Evolutionary conservation across 352 stramenopile genomes (phyloP).

Genomic region (Phytophthora fragariae): DNA sequence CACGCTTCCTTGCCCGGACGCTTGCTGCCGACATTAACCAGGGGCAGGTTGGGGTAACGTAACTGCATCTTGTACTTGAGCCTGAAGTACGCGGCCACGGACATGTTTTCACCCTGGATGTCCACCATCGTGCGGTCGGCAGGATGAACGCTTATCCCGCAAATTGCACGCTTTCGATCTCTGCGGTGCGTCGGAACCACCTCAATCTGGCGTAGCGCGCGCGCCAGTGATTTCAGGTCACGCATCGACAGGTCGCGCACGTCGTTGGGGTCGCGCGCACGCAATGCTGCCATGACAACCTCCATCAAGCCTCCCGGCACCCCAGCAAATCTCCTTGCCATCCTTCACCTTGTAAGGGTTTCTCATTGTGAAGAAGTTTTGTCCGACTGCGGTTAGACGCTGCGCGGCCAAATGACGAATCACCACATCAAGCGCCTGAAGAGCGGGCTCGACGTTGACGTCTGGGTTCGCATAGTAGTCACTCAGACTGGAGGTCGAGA

Average conservation of each 20-base stretch:
- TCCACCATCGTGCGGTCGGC: constrained; percentile 49
- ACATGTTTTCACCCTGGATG: constrained; percentile 56
- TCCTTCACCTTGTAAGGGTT: constrained; percentile 61
- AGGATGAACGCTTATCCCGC: constrained; percentile 44
- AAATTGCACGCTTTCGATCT: constrained; percentile 64
- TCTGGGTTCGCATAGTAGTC: constrained; percentile 57
- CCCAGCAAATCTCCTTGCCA: constrained; percentile 72
- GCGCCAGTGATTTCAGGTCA: constrained; percentile 43
- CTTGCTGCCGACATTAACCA: constrained; percentile 72
- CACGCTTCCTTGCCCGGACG: constrained; percentile 50
- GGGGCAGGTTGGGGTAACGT: constrained; percentile 69
- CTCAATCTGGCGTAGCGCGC: constrained; percentile 56
- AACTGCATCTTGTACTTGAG: constrained; percentile 60
- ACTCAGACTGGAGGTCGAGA: constrained; percentile 47
- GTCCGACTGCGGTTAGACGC: constrained; percentile 59
- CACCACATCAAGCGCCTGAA: constrained; percentile 74
- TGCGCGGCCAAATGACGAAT: constrained; percentile 60
- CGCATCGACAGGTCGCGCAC: constrained; percentile 47
- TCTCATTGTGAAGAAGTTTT: constrained; percentile 79
- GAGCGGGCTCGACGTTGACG: constrained; percentile 57
- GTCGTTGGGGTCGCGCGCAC: constrained; percentile 33
- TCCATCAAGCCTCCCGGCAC: constrained; percentile 51
- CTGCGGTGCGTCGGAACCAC: constrained; percentile 62
- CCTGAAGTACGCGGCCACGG: constrained; percentile 63
- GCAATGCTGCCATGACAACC: constrained; percentile 47